Percentiles rank a stretch among this genome's conserved stretches.
phyloP scores from a whole-genome alignment of 1,139 yeast species.

The Suhomyces choctaworum region DNA sequence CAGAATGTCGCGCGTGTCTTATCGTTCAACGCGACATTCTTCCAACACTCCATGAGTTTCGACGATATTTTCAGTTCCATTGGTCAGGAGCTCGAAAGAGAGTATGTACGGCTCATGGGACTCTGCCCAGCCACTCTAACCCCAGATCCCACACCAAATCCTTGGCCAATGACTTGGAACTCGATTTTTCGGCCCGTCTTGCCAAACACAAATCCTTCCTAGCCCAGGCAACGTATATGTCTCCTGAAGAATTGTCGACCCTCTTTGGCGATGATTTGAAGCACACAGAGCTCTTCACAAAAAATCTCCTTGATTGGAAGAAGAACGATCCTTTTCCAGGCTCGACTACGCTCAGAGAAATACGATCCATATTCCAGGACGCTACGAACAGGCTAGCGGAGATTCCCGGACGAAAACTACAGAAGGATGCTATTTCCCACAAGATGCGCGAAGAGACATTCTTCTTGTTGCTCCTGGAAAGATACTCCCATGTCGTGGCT shows the following conservation, averaged over 20 bases:
- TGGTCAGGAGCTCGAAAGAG: conserved; percentile 5
- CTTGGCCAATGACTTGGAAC: conserved; percentile 6
- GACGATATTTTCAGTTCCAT: conserved; percentile 5
- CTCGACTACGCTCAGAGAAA: neutral
- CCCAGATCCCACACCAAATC: conserved; percentile 5
- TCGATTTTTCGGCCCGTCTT: neutral
- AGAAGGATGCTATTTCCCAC: conserved; percentile 22
- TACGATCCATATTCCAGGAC: neutral
- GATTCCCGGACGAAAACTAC: conserved; percentile 18
- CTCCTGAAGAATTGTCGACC: conserved; percentile 3
- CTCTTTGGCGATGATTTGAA: neutral
- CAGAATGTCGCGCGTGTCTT: too few relatives aligned
- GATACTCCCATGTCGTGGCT: conserved; percentile 19
- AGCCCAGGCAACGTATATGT: conserved; percentile 1
- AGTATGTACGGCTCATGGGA: conserved; percentile 5
- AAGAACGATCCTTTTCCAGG: neutral
- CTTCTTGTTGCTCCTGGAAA: conserved; percentile 20
- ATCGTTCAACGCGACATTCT: too few relatives aligned
- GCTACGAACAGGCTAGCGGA: neutral
- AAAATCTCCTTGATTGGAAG: neutral
- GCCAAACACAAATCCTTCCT: conserved; percentile 2
- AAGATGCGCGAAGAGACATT: conserved; percentile 26
- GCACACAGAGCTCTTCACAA: neutral
- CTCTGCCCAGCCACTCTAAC: conserved; percentile 3
- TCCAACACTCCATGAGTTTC: conserved; percentile 6